Evolutionary conservation across 1,284 basidiomycete genomes (phyloP).

Genomic region (Kwoniella shivajii): DNA sequence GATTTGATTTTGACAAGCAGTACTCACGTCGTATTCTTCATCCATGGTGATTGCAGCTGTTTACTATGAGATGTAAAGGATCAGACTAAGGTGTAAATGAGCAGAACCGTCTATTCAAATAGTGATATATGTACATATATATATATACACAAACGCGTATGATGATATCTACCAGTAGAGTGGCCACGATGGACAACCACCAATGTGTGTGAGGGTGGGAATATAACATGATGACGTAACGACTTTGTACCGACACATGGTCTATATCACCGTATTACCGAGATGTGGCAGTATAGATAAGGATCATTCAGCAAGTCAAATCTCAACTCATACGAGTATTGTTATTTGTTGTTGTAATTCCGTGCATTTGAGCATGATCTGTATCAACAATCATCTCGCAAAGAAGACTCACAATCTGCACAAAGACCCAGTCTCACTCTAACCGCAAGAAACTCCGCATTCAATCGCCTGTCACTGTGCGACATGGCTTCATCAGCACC

Average conservation of each 20-base stretch:
- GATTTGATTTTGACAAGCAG: background rate
- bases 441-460: background rate
- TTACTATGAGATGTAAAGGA: conserved; percentile 2
- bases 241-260: background rate
- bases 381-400: background rate
- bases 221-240: conserved; percentile 6
- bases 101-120: background rate
- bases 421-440: background rate
- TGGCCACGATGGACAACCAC: background rate
- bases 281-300: background rate
- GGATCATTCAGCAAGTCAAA: background rate
- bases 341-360: no score
- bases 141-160: background rate
- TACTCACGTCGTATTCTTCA: conserved; percentile 56
- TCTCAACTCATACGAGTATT: no score
- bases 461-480: no score
- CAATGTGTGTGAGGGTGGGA: no score
- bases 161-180: background rate
- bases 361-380: no score
- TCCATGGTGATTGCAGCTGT: conserved; percentile 42
- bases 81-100: conserved; percentile 5
- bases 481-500: conserved; percentile 24
- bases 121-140: background rate
- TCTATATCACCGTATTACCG: conserved; percentile 5
- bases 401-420: background rate